Conservation (phyloP, 768 basidiomycete genomes). For the Lentinus tigrinus region DNA sequence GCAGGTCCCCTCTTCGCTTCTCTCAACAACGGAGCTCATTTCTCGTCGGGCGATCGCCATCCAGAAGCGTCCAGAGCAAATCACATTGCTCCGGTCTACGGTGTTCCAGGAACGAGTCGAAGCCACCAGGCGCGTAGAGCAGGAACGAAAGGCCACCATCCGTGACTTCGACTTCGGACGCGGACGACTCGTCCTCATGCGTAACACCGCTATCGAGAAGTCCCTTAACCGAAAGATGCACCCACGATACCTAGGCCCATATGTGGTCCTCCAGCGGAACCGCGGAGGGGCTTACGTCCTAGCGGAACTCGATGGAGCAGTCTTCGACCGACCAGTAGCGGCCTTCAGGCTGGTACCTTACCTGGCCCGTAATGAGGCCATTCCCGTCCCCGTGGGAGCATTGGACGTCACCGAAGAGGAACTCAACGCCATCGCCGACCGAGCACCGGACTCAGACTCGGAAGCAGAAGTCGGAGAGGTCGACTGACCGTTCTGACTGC, state of each 20-base stretch:
- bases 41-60: slow-evolving; percentile 1
- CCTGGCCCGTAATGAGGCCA: not conserved
- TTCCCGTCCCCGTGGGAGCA: not conserved
- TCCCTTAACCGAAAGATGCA: slow-evolving; percentile 22
- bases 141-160: not conserved
- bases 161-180: slow-evolving; percentile 23
- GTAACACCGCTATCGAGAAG: slow-evolving; percentile 24
- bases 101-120: not conserved
- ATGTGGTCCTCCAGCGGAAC: slow-evolving; percentile 18
- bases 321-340: slow-evolving; percentile 10
- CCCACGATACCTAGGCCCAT: slow-evolving; percentile 23
- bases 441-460: not conserved
- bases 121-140: not conserved
- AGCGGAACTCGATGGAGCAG: slow-evolving; percentile 21
- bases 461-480: too few species aligned
- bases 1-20: not conserved
- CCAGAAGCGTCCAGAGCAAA: slow-evolving; percentile 3
- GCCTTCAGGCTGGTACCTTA: slow-evolving; percentile 26
- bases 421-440: not conserved
- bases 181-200: slow-evolving; percentile 24
- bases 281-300: slow-evolving; percentile 18
- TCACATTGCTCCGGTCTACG: not conserved
- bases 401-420: not conserved
- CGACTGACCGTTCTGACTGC: too few species aligned
- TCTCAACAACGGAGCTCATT: slow-evolving; percentile 14